Conservation (phyloP, 208 protist species). For the Leishmania mexicana region DNA sequence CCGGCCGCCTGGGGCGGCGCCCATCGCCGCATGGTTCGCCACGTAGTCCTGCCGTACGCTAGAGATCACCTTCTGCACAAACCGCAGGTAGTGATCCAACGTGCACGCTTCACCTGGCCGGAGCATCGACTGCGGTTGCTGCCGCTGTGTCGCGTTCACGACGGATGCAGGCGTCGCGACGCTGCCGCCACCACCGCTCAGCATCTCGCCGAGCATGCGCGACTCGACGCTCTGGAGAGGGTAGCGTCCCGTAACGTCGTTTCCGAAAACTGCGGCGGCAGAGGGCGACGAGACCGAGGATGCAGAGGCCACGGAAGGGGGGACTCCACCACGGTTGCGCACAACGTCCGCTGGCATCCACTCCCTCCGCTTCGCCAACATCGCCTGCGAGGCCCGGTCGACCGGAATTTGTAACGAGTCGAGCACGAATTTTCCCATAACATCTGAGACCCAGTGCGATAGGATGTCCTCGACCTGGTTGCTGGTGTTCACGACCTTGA, state of each 20-base stretch:
- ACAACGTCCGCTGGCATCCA: slow-evolving; percentile 31
- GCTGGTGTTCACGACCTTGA: slow-evolving; percentile 62
- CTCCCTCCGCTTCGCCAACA: slow-evolving; percentile 34
- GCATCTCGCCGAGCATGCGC: slow-evolving; percentile 28
- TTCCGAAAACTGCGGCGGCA: not conserved
- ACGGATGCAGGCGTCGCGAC: slow-evolving; percentile 3
- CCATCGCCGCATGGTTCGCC: slow-evolving; percentile 25
- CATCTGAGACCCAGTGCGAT: slow-evolving; percentile 61
- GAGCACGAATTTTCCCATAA: slow-evolving; percentile 77
- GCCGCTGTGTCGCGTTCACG: slow-evolving; percentile 13
- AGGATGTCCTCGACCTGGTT: slow-evolving; percentile 43
- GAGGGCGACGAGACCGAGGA: not conserved
- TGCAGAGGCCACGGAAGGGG: not conserved
- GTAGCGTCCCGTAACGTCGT: slow-evolving; percentile 13
- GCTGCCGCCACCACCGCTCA: slow-evolving; percentile 7
- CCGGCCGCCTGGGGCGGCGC: slow-evolving; percentile 22
- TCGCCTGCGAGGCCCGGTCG: slow-evolving; percentile 54
- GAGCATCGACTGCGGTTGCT: slow-evolving; percentile 19
- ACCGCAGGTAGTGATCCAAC: slow-evolving; percentile 74
- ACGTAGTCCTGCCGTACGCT: slow-evolving; percentile 71
- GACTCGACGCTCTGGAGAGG: slow-evolving; percentile 21
- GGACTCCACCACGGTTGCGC: slow-evolving; percentile 8
- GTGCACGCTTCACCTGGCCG: slow-evolving; percentile 73
- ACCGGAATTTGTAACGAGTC: slow-evolving; percentile 65
- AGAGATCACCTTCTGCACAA: slow-evolving; percentile 63